Evolutionary conservation across 2,329 filamentous ascomycete species (phyloP), one percentile per base, ranked within the genome.

Genomic region (Alternaria rosae): DNA sequence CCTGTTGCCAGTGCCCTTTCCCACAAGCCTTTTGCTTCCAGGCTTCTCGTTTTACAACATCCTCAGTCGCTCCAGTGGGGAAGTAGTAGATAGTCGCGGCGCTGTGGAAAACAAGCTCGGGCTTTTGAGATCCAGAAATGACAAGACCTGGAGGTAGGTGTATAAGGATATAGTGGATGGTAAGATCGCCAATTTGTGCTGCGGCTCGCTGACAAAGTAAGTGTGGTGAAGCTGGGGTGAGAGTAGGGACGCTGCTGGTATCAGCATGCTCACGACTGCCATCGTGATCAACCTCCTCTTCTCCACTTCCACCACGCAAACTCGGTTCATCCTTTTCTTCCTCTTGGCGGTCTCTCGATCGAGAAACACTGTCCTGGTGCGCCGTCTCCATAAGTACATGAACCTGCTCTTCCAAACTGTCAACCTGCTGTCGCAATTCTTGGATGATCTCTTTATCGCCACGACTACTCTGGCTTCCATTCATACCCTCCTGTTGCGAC

Each of bases 81-180:
- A 61, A 57, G 20, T 57, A 45, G 17, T 57, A 43, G n/a, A 57
- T 28, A 4, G 52, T 53, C 12, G 53, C 41, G 5, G 52, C 30
- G 23, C n/a, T 52, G 23, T 6, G 61, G 54, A 43, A 66, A 53
- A 47, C 65, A 50, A 51, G 59, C 53, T 23, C 58, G 55, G 15
- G 53, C n/a, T 9, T 38, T 5, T 11, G 48, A 15, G 17, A 42
- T 21, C 45, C 51, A 8, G 59, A 56, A 26, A 64, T 45, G 23
- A 54, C 59, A 41, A 69, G 62, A 17, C 47, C 35, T 11, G 57
- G 38, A n/a, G 57, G 66, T 25, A 66, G 56, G 3, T 57, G 61
- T 20, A 65, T 57, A 43, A 61, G 38, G 6, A 38, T 50, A 7
- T 61, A 48, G 6, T 30, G 6, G 17, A 55, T 13, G 11, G 17